These are phyloP conservation scores for Onygenales sp. DNA, from an alignment of 2,329 filamentous ascomycete genomes.

Conservation along the genomic window DNA sequence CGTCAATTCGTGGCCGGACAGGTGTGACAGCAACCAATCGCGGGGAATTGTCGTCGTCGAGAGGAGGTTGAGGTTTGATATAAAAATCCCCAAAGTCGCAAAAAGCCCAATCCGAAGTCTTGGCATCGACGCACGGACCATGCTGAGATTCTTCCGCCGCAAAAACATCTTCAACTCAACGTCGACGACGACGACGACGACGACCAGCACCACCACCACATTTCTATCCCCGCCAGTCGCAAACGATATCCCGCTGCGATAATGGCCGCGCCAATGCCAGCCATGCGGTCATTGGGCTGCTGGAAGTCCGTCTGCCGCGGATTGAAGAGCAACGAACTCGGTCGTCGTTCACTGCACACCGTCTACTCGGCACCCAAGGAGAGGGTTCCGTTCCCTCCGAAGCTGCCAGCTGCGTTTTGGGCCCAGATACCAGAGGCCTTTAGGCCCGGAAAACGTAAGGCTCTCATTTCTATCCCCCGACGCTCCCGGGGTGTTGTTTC, in stretches of 20 bases:
- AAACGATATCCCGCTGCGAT: conserved; percentile 2
- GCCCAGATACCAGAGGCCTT: conserved; percentile 33
- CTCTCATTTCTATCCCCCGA: not conserved
- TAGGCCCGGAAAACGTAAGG: conserved; percentile 28
- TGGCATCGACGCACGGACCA: conserved; percentile 11
- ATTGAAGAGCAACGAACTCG: conserved; percentile 37
- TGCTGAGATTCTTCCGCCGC: not conserved
- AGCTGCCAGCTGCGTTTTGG: conserved; percentile 32
- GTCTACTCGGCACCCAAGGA: conserved; percentile 35
- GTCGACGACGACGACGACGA: conserved; percentile 4
- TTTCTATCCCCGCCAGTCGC: conserved; percentile 7
- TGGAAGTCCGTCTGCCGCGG: conserved; percentile 57
- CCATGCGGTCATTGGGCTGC: conserved; percentile 59
- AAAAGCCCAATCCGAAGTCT: conserved; percentile 4
- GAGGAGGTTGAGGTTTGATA: not conserved
- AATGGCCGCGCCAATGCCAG: conserved; percentile 51
- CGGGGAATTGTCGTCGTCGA: not conserved
- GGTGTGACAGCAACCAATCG: not conserved
- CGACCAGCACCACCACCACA: conserved; percentile 17
- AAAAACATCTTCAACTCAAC: not conserved
- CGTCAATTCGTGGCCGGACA: not conserved
- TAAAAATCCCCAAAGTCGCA: not conserved
- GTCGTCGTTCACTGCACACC: conserved; percentile 42
- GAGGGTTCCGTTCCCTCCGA: conserved; percentile 29
- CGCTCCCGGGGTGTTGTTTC: not conserved